phyloP scores from a whole-genome alignment of 495 filamentous ascomycete genomes.

The Penicillium macrosclerotiorum region DNA sequence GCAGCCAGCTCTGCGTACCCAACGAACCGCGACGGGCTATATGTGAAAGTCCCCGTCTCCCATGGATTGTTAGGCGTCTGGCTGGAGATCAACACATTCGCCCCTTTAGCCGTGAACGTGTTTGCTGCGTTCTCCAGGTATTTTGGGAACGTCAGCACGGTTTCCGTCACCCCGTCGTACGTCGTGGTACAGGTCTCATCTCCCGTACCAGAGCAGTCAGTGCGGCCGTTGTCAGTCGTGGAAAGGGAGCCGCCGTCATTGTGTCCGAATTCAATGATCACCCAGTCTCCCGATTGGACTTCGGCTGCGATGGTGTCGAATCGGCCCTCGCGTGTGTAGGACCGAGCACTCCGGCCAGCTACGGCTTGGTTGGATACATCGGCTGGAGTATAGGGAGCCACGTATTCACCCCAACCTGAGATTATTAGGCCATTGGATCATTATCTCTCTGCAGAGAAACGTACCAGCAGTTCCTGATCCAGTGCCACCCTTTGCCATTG shows the following conservation, averaged over 20 bases:
- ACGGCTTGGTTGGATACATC: constrained; percentile 58
- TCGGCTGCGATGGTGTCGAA: constrained; percentile 52
- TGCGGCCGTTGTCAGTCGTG: constrained; percentile 57
- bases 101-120: constrained; percentile 55
- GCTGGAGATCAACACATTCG: constrained; percentile 58
- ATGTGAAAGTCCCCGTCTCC: constrained; percentile 51
- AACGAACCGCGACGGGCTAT: constrained; percentile 51
- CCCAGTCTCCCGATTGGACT: constrained; percentile 52
- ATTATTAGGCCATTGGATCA: neutral
- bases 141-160: constrained; percentile 55
- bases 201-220: constrained; percentile 54
- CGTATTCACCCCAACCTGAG: constrained; percentile 60
- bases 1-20: constrained; percentile 55
- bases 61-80: constrained; percentile 65
- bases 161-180: constrained; percentile 51
- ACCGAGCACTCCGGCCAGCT: constrained; percentile 58
- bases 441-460: neutral
- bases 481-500: constrained; percentile 48
- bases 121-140: constrained; percentile 56
- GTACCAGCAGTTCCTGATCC: constrained; percentile 32
- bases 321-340: constrained; percentile 58
- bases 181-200: constrained; percentile 52
- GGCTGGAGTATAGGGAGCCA: constrained; percentile 42
- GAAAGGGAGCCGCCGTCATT: constrained; percentile 62
- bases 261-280: constrained; percentile 64